Percentiles rank a stretch among this genome's conserved stretches.
Conservation (phyloP, 805 yeast genomes). For the Metschnikowia similis region DNA sequence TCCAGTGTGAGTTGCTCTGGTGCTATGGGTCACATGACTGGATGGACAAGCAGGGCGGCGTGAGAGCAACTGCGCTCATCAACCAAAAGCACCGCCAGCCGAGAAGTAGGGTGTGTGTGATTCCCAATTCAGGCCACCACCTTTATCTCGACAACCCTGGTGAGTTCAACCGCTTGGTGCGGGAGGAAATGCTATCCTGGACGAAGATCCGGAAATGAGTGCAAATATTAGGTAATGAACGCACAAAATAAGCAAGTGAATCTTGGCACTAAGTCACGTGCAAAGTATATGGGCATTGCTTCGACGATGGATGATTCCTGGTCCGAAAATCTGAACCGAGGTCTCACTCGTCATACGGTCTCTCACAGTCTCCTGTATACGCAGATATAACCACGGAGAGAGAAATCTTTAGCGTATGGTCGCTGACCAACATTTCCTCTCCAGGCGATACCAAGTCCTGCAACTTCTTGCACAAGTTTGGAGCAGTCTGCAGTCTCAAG, state of each 20-base stretch:
- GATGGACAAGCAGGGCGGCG: slow-evolving; percentile 55
- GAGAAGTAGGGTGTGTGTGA: slow-evolving; percentile 30
- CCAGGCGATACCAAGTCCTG: slow-evolving; percentile 34
- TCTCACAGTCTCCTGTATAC: slow-evolving; percentile 21
- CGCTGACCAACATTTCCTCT: slow-evolving; percentile 53
- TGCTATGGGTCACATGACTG: slow-evolving; percentile 75
- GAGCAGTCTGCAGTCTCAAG: slow-evolving; percentile 42
- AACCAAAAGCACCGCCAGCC: slow-evolving; percentile 15
- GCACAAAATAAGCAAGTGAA: too few species aligned
- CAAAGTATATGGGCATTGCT: too few species aligned
- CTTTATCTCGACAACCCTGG: slow-evolving; percentile 64
- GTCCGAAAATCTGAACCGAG: neutral
- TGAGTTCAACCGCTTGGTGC: slow-evolving; percentile 49
- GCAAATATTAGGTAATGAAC: too few species aligned
- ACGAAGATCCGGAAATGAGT: too few species aligned
- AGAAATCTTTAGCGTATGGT: slow-evolving; percentile 47
- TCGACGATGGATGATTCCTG: neutral
- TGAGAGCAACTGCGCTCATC: slow-evolving; percentile 33
- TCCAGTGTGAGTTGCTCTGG: slow-evolving; percentile 70
- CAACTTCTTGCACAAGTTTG: slow-evolving; percentile 37
- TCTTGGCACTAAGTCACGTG: too few species aligned
- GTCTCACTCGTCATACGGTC: neutral
- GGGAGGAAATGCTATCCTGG: slow-evolving; percentile 44
- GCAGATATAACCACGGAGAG: slow-evolving; percentile 18
- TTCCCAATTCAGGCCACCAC: slow-evolving; percentile 71